Evolutionary conservation across 2,329 filamentous ascomycete genomes (phyloP).

Genomic region (Graphium sp.): DNA sequence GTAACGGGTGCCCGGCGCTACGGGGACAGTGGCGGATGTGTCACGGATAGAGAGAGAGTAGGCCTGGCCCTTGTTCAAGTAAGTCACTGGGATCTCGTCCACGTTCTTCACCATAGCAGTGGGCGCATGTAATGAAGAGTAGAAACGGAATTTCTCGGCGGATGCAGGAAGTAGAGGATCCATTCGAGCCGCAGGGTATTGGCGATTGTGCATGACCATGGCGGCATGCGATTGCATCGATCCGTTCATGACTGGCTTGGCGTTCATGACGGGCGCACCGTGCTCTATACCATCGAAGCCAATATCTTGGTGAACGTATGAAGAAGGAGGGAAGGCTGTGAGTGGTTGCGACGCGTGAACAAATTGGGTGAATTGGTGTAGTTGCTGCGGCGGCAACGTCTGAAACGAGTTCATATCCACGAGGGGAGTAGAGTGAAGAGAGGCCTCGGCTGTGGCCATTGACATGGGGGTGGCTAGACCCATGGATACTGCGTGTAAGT

Average conservation of each 20-base stretch:
- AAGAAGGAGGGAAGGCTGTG: constrained; percentile 55
- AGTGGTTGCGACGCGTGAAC: constrained; percentile 32
- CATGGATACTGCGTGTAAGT: constrained; percentile 71
- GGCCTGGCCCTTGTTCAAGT: constrained; percentile 92
- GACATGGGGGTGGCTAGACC: constrained; percentile 70
- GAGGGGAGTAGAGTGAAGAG: constrained; percentile 39
- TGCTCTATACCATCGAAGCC: constrained; percentile 68
- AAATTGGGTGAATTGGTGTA: constrained; percentile 57
- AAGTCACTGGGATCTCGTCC: constrained; percentile 91
- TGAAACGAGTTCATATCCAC: constrained; percentile 57
- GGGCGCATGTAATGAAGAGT: constrained; percentile 78
- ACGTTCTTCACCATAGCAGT: constrained; percentile 88
- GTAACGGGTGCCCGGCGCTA: constrained; percentile 50
- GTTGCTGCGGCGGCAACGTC: constrained; percentile 39
- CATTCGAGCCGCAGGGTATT: constrained; percentile 27
- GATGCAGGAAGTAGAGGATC: constrained; percentile 29
- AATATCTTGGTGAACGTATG: constrained; percentile 67
- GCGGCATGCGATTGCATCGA: constrained; percentile 44
- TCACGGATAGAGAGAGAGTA: constrained; percentile 80
- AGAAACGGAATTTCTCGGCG: constrained; percentile 69
- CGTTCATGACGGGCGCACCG: constrained; percentile 51
- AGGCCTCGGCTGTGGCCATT: constrained; percentile 51
- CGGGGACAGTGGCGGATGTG: constrained; percentile 44
- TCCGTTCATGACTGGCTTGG: constrained; percentile 38
- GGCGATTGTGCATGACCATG: constrained; percentile 38